Conservation (phyloP, 129 eudicot genomes). For the Flaveria ramosissima region DNA sequence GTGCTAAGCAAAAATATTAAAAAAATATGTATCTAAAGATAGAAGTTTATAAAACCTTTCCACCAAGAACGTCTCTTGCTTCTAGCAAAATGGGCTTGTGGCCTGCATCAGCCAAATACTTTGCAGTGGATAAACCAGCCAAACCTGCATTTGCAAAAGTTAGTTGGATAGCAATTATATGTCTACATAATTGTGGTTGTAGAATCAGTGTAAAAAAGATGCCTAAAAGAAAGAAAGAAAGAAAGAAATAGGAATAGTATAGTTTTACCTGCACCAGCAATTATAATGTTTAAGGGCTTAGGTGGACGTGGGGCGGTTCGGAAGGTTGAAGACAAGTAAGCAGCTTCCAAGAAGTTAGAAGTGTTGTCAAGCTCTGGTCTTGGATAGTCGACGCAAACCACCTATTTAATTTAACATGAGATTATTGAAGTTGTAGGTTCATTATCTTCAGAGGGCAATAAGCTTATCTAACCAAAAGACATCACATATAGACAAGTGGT, state of each 20-base stretch:
- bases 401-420: slow-evolving; percentile 34
- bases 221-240: too few relatives aligned
- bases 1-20: too few relatives aligned
- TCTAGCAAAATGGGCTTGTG: slow-evolving; percentile 88
- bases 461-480: too few relatives aligned
- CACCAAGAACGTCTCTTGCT: slow-evolving; percentile 97
- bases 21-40: too few relatives aligned
- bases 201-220: too few relatives aligned
- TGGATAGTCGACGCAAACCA: slow-evolving; percentile 88
- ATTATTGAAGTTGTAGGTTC: too few relatives aligned
- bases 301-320: slow-evolving; percentile 63
- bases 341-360: slow-evolving; percentile 83
- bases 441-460: too few relatives aligned
- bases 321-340: slow-evolving; percentile 79
- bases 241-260: not conserved
- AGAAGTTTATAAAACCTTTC: slow-evolving; percentile 59
- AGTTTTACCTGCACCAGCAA: slow-evolving; percentile 93
- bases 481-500: too few relatives aligned
- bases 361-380: slow-evolving; percentile 95
- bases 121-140: slow-evolving; percentile 96
- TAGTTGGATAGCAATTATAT: not conserved
- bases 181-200: not conserved
- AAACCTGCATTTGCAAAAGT: slow-evolving; percentile 53
- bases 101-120: slow-evolving; percentile 96
- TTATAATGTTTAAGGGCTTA: slow-evolving; percentile 73